Evolutionary conservation across 225 moss, liverwort and hornwort species (phyloP).

Genomic region (Physcomitrellopsis africana): DNA sequence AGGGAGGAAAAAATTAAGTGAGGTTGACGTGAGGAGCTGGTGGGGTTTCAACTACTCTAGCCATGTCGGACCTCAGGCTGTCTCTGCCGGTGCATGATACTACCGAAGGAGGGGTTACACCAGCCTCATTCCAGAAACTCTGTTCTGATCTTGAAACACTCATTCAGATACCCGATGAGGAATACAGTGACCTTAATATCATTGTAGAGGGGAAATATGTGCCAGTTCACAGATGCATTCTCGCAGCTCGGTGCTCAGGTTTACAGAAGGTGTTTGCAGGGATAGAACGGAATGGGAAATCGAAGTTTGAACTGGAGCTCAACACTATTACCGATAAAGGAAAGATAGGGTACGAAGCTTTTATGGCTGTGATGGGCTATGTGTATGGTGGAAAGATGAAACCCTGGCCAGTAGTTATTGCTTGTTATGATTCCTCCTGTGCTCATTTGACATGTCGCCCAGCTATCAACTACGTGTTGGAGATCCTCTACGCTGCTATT

Average conservation of each 20-base stretch:
- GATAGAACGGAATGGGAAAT: conserved; percentile 32
- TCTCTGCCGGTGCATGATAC: conserved; percentile 15
- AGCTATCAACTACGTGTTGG: conserved; percentile 65
- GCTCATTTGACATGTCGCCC: conserved; percentile 72
- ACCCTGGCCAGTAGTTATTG: conserved; percentile 40
- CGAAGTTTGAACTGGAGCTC: conserved; percentile 57
- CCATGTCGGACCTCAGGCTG: conserved; percentile 42
- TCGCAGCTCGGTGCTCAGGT: conserved; percentile 65
- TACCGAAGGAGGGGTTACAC: conserved; percentile 2
- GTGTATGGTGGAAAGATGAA: conserved; percentile 70
- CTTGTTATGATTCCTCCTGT: conserved; percentile 64
- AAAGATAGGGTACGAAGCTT: conserved; percentile 68
- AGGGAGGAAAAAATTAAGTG: background rate
- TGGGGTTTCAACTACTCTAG: background rate
- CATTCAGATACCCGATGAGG: conserved; percentile 34
- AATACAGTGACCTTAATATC: conserved; percentile 61
- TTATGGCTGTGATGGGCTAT: conserved; percentile 64
- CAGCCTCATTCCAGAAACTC: conserved; percentile 38
- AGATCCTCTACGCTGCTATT: conserved; percentile 64
- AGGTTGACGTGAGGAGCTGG: background rate
- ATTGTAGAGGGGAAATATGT: conserved; percentile 55
- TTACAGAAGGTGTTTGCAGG: conserved; percentile 51
- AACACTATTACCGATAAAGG: conserved; percentile 47
- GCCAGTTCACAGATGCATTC: conserved; percentile 68
- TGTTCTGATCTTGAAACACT: conserved; percentile 58